phyloP scores from a whole-genome alignment of 495 filamentous ascomycete species.

The Talaromyces nanjingensis region DNA sequence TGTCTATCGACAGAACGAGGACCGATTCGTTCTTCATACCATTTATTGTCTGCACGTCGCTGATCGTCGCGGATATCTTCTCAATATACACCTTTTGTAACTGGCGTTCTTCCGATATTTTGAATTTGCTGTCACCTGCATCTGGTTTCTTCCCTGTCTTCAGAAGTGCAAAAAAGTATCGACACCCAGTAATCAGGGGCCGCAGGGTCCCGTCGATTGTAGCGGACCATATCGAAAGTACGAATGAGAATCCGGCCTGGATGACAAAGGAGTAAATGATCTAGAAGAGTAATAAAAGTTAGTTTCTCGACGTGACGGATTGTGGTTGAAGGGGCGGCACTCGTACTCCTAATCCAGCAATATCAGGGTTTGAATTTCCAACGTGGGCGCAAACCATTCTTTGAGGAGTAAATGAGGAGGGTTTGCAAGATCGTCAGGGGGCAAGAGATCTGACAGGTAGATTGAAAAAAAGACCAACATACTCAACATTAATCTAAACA shows the following conservation, averaged over 20 bases:
- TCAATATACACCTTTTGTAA: no score
- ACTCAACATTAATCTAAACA: neutral
- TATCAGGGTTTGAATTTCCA: neutral
- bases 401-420: neutral
- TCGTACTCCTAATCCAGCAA: constrained; percentile 4
- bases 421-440: neutral
- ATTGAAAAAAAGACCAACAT: neutral
- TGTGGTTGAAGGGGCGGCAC: neutral
- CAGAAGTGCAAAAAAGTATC: no score
- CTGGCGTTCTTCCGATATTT: no score
- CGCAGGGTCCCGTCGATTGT: neutral
- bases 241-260: constrained; percentile 3
- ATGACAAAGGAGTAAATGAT: constrained; percentile 2
- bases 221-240: constrained; percentile 2
- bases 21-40: no score
- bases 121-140: no score
- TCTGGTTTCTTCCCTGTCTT: no score
- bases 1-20: no score
- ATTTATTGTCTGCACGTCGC: no score
- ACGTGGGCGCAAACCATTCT: neutral
- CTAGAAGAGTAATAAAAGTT: constrained; percentile 3
- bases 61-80: no score
- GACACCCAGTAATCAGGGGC: no score
- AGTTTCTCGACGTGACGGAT: neutral
- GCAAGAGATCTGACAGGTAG: neutral